These are phyloP conservation scores for Nothophaeocryptopus gaeumannii DNA, from an alignment of 2,329 filamentous ascomycete species.

Conservation along the genomic window DNA sequence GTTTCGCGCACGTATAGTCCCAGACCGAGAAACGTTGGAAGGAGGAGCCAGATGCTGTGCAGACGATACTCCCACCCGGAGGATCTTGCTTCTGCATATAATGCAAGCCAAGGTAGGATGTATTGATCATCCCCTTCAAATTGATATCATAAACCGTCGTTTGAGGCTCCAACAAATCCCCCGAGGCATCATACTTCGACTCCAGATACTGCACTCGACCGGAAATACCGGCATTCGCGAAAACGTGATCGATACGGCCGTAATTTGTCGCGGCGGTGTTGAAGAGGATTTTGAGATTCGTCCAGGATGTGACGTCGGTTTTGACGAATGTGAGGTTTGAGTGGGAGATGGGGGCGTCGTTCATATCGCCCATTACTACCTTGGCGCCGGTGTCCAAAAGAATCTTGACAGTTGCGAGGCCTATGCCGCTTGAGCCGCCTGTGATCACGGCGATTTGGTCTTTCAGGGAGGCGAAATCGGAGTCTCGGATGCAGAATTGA, in stretches of 20 bases:
- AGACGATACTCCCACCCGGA: conserved; percentile 49
- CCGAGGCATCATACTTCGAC: conserved; percentile 36
- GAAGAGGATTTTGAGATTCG: conserved; percentile 52
- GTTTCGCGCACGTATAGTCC: conserved; percentile 57
- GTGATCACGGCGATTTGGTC: conserved; percentile 28
- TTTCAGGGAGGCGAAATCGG: conserved; percentile 23
- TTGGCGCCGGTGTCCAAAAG: conserved; percentile 54
- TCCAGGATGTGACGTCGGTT: conserved; percentile 52
- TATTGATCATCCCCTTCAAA: conserved; percentile 43
- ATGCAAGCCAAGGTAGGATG: conserved; percentile 41
- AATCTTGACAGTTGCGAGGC: conserved; percentile 54
- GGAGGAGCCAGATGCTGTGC: conserved; percentile 52
- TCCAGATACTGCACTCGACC: conserved; percentile 40
- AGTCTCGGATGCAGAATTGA: conserved; percentile 27
- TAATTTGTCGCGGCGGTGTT: conserved; percentile 45
- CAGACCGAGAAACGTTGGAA: conserved; percentile 51
- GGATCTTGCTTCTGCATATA: conserved; percentile 48
- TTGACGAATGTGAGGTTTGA: conserved; percentile 41
- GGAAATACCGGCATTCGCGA: conserved; percentile 56
- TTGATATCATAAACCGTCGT: conserved; percentile 43
- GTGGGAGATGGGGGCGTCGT: conserved; percentile 37
- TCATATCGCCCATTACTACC: conserved; percentile 56
- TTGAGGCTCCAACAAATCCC: conserved; percentile 33
- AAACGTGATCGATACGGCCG: conserved; percentile 48
- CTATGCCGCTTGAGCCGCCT: conserved; percentile 61